Base-by-base conservation (phyloP, 1,284 basidiomycete genomes). In the Quambalaria eucalypti region DNA sequence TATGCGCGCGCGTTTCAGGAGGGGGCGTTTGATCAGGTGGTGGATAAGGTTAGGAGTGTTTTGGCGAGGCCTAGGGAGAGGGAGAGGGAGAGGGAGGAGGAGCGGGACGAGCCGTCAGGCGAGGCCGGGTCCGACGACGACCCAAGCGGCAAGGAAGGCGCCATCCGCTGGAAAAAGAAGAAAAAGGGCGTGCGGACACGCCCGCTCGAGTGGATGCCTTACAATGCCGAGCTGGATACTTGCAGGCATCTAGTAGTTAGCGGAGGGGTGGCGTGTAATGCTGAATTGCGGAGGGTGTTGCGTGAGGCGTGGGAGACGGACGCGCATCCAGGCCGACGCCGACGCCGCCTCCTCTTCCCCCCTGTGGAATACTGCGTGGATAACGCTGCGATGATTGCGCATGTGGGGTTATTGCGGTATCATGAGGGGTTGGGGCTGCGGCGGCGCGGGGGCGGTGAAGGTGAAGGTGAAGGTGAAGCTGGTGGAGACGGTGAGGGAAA, bases 371-470 rank as follows among this genome's bases (percentile, higher is more conserved):
- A 30, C 19, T n/a, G 30, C 23, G 21, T 49, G 23, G 9, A 48
- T 54, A 75, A 75, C 40, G 73, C 73, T 0, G 71, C 66, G 1
- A 75, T 75, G 73, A 71, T 75, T 46, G 73, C 71, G 0, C 71
- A 69, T 60, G 60, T 59, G 3, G 73, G 59, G 2, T 65, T 68
- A 39, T 3, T 46, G 12, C 42, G 19, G 42, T 46, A 46, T 25
- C 42, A 3, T 23, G 42, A 46, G 36, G n/a, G n/a, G n/a, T n/a
- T n/a, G n/a, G n/a, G n/a, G n/a, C n/a, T n/a, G n/a, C n/a, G n/a
- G n/a, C n/a, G n/a, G n/a, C n/a, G n/a, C n/a, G n/a, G n/a, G n/a
- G n/a, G n/a, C n/a, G n/a, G n/a, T n/a, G n/a, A n/a, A n/a, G n/a
- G n/a, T n/a, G n/a, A n/a, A n/a, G n/a, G n/a, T n/a, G n/a, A n/a